Conservation (phyloP, 768 basidiomycete species). For the Leccinum disarticulatum region DNA sequence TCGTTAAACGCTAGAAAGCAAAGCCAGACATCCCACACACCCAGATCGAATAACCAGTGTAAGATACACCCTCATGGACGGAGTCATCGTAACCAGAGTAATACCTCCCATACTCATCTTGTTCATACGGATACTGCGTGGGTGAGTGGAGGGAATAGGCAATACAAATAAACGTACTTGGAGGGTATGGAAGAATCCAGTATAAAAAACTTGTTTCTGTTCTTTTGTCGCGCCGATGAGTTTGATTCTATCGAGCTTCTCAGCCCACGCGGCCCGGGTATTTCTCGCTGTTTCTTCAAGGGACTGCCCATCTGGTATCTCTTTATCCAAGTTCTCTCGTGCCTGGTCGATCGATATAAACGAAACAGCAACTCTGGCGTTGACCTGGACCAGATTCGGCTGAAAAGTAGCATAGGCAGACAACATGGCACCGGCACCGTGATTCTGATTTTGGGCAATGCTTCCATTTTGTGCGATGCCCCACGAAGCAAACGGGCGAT, state of each 20-base stretch:
- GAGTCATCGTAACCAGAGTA: slow-evolving; percentile 76
- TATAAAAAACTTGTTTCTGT: slow-evolving; percentile 55
- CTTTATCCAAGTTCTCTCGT: slow-evolving; percentile 47
- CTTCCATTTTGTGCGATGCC: slow-evolving; percentile 53
- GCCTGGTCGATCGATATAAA: slow-evolving; percentile 75
- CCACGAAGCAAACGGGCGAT: slow-evolving; percentile 41
- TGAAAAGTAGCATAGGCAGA: slow-evolving; percentile 53
- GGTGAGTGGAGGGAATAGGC: neutral
- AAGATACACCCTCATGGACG: slow-evolving; percentile 65
- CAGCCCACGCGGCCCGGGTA: slow-evolving; percentile 55
- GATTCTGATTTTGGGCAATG: slow-evolving; percentile 26
- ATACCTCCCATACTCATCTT: slow-evolving; percentile 62
- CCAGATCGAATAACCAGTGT: slow-evolving; percentile 82
- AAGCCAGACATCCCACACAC: slow-evolving; percentile 34
- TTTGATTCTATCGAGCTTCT: slow-evolving; percentile 52
- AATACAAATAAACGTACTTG: slow-evolving; percentile 39
- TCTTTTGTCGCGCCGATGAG: slow-evolving; percentile 49
- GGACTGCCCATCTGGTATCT: slow-evolving; percentile 45
- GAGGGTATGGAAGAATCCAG: slow-evolving; percentile 61
- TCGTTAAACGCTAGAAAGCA: neutral
- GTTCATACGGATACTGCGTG: slow-evolving; percentile 72
- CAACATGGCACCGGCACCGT: slow-evolving; percentile 44
- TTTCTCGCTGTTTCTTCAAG: slow-evolving; percentile 51
- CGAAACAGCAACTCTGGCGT: slow-evolving; percentile 66
- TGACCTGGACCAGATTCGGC: slow-evolving; percentile 35